Conservation (phyloP, 2,329 filamentous ascomycete genomes). For the Penicillium paneum region DNA sequence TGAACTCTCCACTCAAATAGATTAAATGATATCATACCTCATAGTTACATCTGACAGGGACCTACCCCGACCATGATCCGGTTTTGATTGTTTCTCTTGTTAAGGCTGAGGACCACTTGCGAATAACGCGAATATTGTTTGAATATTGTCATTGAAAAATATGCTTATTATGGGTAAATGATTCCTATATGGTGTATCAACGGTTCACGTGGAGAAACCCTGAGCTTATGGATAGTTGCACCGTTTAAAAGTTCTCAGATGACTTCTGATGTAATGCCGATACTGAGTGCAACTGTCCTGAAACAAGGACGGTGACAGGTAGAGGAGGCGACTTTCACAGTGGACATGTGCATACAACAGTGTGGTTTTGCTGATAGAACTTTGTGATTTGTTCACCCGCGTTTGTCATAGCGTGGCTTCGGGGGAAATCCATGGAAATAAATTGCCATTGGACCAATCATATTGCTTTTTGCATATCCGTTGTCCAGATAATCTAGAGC, state of each 20-base stretch:
- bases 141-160: neutral
- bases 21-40: slow-evolving; percentile 29
- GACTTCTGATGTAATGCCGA: slow-evolving; percentile 25
- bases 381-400: slow-evolving; percentile 12
- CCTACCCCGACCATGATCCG: neutral
- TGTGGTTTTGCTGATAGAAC: neutral
- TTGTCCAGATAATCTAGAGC: neutral
- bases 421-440: slow-evolving; percentile 10
- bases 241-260: slow-evolving; percentile 3
- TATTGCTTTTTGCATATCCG: neutral
- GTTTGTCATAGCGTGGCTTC: slow-evolving; percentile 11
- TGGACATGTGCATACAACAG: slow-evolving; percentile 2
- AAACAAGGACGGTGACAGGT: slow-evolving; percentile 10
- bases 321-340: slow-evolving; percentile 14
- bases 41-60: neutral
- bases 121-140: neutral
- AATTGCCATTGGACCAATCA: slow-evolving; percentile 10
- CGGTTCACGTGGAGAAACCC: neutral
- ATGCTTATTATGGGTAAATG: neutral
- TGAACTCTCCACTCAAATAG: slow-evolving; percentile 26
- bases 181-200: no score
- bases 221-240: slow-evolving; percentile 4
- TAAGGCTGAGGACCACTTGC: no score
- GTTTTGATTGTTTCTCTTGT: neutral
- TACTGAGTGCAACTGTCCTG: neutral